phyloP scores from a whole-genome alignment of 352 stramenopile genomes.

The Pythium phragmitis region DNA sequence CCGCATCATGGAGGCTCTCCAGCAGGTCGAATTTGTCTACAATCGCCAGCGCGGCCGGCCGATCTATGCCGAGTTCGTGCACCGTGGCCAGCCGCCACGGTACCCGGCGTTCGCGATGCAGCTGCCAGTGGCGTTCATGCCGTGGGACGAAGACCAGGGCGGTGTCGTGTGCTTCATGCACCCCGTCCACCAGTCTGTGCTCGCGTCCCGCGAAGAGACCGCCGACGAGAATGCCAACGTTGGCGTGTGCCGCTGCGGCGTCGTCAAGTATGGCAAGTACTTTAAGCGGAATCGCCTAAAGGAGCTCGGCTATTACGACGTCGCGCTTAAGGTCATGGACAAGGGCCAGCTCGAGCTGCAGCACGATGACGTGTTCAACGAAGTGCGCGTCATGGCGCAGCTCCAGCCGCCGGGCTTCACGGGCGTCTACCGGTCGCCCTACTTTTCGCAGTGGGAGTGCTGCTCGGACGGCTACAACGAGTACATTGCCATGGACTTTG shows the following conservation, averaged over 20 bases:
- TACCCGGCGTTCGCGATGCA: slow-evolving; percentile 72
- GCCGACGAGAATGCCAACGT: slow-evolving; percentile 55
- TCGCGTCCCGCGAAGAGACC: slow-evolving; percentile 40
- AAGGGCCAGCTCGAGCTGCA: slow-evolving; percentile 63
- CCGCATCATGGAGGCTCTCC: slow-evolving; percentile 31
- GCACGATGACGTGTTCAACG: slow-evolving; percentile 73
- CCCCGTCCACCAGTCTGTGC: slow-evolving; percentile 35
- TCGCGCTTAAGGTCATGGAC: slow-evolving; percentile 81
- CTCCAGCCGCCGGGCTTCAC: slow-evolving; percentile 65
- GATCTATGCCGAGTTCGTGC: slow-evolving; percentile 49
- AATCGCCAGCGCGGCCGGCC: slow-evolving; percentile 64
- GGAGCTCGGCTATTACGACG: slow-evolving; percentile 41
- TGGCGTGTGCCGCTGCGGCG: slow-evolving; percentile 66
- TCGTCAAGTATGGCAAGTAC: slow-evolving; percentile 74
- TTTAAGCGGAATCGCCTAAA: slow-evolving; percentile 48
- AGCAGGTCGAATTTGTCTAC: slow-evolving; percentile 74
- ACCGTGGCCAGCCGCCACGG: slow-evolving; percentile 66
- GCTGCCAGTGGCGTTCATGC: slow-evolving; percentile 62
- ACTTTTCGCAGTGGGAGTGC: slow-evolving; percentile 79
- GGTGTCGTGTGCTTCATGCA: slow-evolving; percentile 71
- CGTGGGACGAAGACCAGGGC: slow-evolving; percentile 65
- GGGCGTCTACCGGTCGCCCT: slow-evolving; percentile 52
- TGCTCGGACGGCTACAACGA: slow-evolving; percentile 62
- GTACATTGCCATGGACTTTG: slow-evolving; percentile 80
- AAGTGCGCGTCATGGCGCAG: slow-evolving; percentile 78